phyloP scores from a whole-genome alignment of 257 asterid species.

The Ocimum tenuiflorum region DNA sequence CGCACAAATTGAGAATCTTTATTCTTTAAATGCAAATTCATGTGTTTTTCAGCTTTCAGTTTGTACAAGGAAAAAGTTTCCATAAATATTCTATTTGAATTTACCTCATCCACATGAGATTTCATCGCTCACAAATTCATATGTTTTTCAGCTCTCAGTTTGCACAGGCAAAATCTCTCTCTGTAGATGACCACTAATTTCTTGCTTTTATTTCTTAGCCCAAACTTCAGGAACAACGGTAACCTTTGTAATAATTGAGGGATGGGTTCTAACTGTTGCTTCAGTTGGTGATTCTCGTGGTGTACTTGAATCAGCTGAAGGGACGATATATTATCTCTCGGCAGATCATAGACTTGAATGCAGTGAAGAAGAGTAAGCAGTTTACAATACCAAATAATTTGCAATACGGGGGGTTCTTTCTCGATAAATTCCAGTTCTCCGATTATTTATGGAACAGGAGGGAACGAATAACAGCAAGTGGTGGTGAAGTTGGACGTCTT shows the following conservation, averaged over 20 bases:
- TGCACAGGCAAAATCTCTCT: not conserved
- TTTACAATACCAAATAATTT: constrained; percentile 1
- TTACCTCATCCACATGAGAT: not conserved
- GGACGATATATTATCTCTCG: constrained; percentile 69
- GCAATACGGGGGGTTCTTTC: not conserved
- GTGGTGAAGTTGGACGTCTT: constrained; percentile 97
- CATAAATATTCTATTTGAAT: not conserved
- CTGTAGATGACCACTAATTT: constrained; percentile 22
- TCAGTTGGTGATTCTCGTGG: constrained; percentile 99
- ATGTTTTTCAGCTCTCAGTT: not conserved
- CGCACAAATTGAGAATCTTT: not conserved
- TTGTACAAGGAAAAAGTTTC: not conserved
- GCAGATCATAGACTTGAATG: constrained; percentile 96
- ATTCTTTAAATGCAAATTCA: not conserved
- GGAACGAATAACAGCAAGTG: constrained; percentile 82
- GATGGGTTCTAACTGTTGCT: constrained; percentile 91
- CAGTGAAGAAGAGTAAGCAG: constrained; percentile 87
- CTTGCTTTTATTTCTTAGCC: constrained; percentile 38
- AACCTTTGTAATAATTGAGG: constrained; percentile 87
- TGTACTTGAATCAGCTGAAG: constrained; percentile 89
- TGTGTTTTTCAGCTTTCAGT: not conserved
- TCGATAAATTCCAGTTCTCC: constrained; percentile 2
- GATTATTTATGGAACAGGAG: constrained; percentile 50
- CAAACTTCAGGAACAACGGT: constrained; percentile 96
- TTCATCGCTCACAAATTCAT: not conserved